Evolutionary conservation across 83 land plant species (phyloP).

Genomic region (Thuja plicata): DNA sequence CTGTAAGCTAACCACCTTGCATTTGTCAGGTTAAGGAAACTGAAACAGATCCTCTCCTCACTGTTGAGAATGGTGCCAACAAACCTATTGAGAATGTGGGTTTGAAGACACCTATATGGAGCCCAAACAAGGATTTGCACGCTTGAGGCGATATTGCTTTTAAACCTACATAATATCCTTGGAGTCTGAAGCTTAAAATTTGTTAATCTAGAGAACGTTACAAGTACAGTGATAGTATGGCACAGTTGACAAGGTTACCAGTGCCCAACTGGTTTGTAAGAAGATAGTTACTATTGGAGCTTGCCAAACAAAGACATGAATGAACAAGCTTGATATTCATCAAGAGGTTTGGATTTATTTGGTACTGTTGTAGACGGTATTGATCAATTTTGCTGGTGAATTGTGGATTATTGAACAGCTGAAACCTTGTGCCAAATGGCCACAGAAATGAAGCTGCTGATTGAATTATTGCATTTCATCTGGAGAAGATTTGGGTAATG

Average conservation of each 20-base stretch:
- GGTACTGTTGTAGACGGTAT: background rate
- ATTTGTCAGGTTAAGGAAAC: conserved; percentile 1
- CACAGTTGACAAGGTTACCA: background rate
- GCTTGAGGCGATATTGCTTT: background rate
- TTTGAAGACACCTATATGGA: background rate
- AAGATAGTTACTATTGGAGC: conserved; percentile 2
- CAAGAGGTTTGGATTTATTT: conserved; percentile 10
- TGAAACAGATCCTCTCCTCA: conserved; percentile 15
- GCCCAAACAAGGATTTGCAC: conserved; percentile 4
- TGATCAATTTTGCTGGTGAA: conserved; percentile 14
- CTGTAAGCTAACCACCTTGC: too few species aligned
- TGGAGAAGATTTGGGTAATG: background rate
- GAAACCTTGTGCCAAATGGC: background rate
- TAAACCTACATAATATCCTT: background rate
- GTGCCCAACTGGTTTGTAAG: background rate
- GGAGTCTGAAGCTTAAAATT: background rate
- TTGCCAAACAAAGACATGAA: background rate
- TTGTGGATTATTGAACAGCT: conserved; percentile 1
- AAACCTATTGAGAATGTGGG: background rate
- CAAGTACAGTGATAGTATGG: background rate
- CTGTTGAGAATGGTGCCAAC: background rate
- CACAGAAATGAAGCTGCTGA: background rate
- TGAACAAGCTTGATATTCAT: background rate
- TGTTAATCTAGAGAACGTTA: background rate
- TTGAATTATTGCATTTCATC: background rate